Evolutionary conservation across 495 filamentous ascomycete genomes (phyloP), one percentile per base, ranked within the genome.

Genomic region (Penicillium macrosclerotiorum): DNA sequence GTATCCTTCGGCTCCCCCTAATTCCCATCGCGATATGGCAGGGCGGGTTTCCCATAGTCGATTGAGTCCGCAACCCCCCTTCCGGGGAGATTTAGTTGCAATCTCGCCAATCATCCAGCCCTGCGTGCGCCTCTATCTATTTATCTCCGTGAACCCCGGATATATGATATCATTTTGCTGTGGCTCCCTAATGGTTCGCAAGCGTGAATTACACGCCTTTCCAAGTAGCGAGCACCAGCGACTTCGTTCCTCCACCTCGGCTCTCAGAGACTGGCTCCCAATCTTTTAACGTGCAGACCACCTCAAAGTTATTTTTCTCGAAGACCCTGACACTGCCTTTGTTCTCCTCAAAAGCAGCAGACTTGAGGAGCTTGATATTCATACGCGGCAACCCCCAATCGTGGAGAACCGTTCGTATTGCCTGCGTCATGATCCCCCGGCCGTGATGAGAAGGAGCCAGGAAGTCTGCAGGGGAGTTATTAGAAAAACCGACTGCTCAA

Each of bases 301-400:
- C 39, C 17, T 49, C 24, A 32, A 64, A 64, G 24, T 53, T 53
- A 30, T 63, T 62, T 33, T 59, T 62, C 22, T 41, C 33, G 23
- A 64, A 52, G 8, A 62, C 54, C n/a, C 29, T 46, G 20, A 46
- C 9, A 24, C 60, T 64, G 3, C 57, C 57, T n/a, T 32, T 14
- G 23, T 66, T 66, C 3, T 40, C 63, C 14, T 44, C 38, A 44
- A 54, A 57, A 13, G 42, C 47, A 17, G 37, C 47, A 12, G 27
- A 42, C 40, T 40, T 62, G 8, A 66, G 9, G 8, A 23, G 19
- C 4, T 31, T 45, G 11, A 47, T 32, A n/a, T 66, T 64, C 63
- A 66, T 64, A 11, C 42, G 39, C 5, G 60, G 60, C 12, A 65
- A 20, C 6, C 38, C 54, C 57, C 57, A 66, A 13, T 66, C 55